Conservation (phyloP, 208 protist genomes). For the Phytomonas serpens region DNA sequence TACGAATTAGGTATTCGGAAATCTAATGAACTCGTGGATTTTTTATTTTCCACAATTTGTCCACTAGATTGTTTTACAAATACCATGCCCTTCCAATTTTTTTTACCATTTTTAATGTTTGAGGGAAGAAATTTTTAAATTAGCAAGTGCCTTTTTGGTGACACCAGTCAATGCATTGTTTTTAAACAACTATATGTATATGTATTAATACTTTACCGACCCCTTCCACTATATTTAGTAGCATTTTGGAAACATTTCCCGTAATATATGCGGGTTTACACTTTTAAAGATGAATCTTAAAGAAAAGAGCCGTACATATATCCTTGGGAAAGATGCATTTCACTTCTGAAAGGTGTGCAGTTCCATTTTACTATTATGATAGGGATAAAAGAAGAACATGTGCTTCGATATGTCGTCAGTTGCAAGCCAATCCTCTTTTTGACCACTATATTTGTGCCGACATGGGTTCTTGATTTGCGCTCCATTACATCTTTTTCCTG, state of each 20-base stretch:
- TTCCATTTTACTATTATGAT: neutral
- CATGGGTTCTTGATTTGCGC: neutral
- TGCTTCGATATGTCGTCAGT: neutral
- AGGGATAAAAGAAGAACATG: neutral
- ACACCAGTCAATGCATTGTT: constrained; percentile 1
- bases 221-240: neutral
- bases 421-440: neutral
- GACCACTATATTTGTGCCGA: neutral
- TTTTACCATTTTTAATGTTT: neutral
- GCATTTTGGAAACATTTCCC: neutral
- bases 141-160: neutral
- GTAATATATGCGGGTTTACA: neutral
- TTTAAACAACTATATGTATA: constrained; percentile 1
- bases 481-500: neutral
- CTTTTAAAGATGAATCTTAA: neutral
- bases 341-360: neutral
- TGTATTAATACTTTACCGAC: neutral
- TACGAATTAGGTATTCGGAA: neutral
- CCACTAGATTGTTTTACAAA: neutral
- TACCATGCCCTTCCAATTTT: neutral
- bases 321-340: neutral
- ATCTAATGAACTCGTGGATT: neutral
- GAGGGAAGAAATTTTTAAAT: neutral
- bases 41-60: neutral
- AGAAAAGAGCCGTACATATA: neutral